Base-by-base conservation (phyloP, 23 red algal species). In the Gracilariopsis chorda region DNA sequence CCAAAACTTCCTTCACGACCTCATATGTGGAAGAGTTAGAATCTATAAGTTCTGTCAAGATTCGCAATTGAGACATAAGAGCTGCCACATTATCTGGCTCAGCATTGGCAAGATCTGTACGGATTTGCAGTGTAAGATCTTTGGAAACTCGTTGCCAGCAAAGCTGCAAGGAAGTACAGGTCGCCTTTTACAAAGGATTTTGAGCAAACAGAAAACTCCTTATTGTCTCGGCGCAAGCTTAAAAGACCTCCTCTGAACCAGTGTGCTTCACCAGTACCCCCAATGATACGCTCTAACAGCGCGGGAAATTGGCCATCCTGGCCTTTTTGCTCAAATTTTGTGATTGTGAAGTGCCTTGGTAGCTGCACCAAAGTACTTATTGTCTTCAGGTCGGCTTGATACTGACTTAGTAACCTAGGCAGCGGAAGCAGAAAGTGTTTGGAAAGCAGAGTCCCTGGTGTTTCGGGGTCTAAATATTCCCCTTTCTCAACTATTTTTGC, bases 321-420 rank as follows among this genome's bases (percentile, higher is more conserved):
- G 40, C 86, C 86, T 90, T 78, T 39, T 49, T 68, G 49, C 11
- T 80, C 72, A 32, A 78, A 49, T 28, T 16, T 48, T 10, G 60
- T 29, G 32, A 67, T 78, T 1, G 56, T 42, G 40, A 90, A 90
- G 44, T 80, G 53, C 24, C 37, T 40, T 34, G 90, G 90, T 29
- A 95, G 87, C 25, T 67, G 51, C 33, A 77, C 51, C 7, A 95
- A 55, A 28, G 58, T 48, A 48, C 68, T 44, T 4, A 92, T 43
- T 20, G 83, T 49, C 20, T 46, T 30, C 14, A 65, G 44, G 12
- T 95, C 94, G 6, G 94, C 60, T 30, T 91, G 86, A 77, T 86
- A 95, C 12, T 83, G 84, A 16, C 40, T 64, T 11, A 95, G 72
- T 37, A 95, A 77, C 19, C 49, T 7, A 19, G 94, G 87, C n/a